These are phyloP conservation scores for Dichomitus squalens DNA, from an alignment of 1,284 basidiomycete genomes.

Conservation along the genomic window DNA sequence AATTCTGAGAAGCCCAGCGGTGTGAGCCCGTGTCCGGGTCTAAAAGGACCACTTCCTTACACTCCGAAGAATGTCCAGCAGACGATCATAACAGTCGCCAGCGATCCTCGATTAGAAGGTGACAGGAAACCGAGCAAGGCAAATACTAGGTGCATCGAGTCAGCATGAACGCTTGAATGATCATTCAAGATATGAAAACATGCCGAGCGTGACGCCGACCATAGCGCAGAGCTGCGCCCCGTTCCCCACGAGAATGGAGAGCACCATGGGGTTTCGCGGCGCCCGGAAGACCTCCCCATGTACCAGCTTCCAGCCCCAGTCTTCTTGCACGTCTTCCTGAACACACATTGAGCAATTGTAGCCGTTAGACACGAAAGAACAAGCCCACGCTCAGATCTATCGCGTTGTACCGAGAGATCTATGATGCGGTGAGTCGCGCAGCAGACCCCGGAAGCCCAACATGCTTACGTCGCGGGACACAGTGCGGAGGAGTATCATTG, in stretches of 20 bases:
- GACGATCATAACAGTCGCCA: conserved; percentile 96
- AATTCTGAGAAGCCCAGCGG: conserved; percentile 49
- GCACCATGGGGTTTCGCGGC: conserved; percentile 76
- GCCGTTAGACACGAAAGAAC: conserved; percentile 7
- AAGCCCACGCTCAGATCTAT: conserved; percentile 82
- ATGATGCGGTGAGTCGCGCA: conserved; percentile 34
- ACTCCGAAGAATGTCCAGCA: conserved; percentile 94
- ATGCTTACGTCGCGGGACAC: conserved; percentile 84
- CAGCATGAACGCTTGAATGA: not conserved
- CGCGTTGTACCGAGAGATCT: conserved; percentile 96
- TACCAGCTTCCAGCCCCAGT: conserved; percentile 97
- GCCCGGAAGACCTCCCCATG: conserved; percentile 96
- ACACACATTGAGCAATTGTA: conserved; percentile 10
- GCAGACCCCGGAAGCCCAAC: conserved; percentile 33
- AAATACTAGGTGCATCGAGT: conserved; percentile 60
- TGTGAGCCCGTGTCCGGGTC: not conserved
- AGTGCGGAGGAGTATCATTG: conserved; percentile 86
- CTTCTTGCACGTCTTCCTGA: conserved; percentile 95
- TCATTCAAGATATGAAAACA: conserved; percentile 11
- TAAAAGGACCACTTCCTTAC: conserved; percentile 39
- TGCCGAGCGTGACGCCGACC: conserved; percentile 86
- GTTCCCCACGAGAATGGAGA: conserved; percentile 89
- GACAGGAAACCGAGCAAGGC: conserved; percentile 97
- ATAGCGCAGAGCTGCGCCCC: conserved; percentile 90
- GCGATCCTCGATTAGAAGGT: conserved; percentile 92